These are phyloP conservation scores for Artomyces pyxidatus DNA, from an alignment of 768 basidiomycete species.

Conservation along the genomic window DNA sequence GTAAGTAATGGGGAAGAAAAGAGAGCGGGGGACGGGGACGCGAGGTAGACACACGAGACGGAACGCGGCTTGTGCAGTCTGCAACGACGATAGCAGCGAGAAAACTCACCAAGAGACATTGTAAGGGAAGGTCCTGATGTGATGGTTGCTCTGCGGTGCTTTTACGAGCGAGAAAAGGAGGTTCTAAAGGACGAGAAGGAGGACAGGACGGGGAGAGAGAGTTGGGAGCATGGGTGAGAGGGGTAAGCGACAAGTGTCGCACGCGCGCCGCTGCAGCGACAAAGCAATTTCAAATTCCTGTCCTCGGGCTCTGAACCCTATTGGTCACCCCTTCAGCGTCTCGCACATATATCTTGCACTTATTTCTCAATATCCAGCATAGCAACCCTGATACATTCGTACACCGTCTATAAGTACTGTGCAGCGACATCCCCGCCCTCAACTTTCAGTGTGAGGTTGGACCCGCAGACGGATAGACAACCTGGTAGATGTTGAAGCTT, in stretches of 20 bases:
- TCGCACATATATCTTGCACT: neutral
- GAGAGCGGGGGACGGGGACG: neutral
- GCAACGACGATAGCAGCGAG: neutral
- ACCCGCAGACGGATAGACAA: constrained; percentile 30
- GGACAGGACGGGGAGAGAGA: constrained; percentile 8
- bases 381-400: too few species aligned
- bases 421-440: too few species aligned
- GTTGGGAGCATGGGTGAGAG: constrained; percentile 9
- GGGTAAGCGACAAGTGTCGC: neutral
- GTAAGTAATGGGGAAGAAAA: neutral
- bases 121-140: neutral
- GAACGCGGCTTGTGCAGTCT: neutral
- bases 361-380: neutral
- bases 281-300: neutral
- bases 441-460: neutral
- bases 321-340: neutral
- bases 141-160: neutral
- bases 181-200: constrained; percentile 1
- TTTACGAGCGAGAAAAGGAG: neutral
- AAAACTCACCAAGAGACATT: neutral
- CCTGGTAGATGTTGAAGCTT: constrained; percentile 70
- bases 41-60: neutral
- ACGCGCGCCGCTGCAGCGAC: neutral
- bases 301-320: neutral
- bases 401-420: constrained; percentile 2